phyloP scores from a whole-genome alignment of 768 basidiomycete genomes.

The Leccinum imitatum region DNA sequence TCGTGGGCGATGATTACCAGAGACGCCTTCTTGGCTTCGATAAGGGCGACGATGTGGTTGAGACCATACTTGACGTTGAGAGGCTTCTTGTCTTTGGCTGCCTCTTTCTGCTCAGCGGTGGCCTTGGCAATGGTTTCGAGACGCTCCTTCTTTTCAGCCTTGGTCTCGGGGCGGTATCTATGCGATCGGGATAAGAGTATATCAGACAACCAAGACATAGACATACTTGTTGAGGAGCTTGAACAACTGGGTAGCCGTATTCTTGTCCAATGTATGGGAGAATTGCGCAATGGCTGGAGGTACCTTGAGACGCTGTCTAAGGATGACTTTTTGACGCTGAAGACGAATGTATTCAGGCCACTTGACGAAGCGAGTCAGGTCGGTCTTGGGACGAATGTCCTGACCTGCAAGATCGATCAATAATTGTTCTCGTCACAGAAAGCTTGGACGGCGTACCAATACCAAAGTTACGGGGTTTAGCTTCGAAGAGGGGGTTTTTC shows the following conservation, averaged over 20 bases:
- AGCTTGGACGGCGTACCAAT: slow-evolving; percentile 63
- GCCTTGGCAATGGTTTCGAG: slow-evolving; percentile 75
- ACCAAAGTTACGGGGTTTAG: slow-evolving; percentile 88
- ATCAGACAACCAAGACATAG: not conserved
- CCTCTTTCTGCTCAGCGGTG: slow-evolving; percentile 76
- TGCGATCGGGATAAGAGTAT: not conserved
- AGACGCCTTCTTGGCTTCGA: slow-evolving; percentile 96
- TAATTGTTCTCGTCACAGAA: not conserved
- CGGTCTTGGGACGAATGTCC: slow-evolving; percentile 85
- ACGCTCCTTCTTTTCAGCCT: slow-evolving; percentile 97
- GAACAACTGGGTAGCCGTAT: slow-evolving; percentile 97
- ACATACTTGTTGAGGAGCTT: slow-evolving; percentile 90
- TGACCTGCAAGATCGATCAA: slow-evolving; percentile 58
- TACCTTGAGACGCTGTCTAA: slow-evolving; percentile 96
- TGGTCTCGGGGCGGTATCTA: slow-evolving; percentile 84
- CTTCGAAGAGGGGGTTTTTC: slow-evolving; percentile 97
- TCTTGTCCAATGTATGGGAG: slow-evolving; percentile 97
- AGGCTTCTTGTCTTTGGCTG: slow-evolving; percentile 88
- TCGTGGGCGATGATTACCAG: slow-evolving; percentile 97
- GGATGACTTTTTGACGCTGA: slow-evolving; percentile 97
- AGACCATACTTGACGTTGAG: slow-evolving; percentile 94
- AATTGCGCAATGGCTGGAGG: slow-evolving; percentile 98
- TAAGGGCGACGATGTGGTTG: slow-evolving; percentile 93
- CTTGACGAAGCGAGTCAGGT: slow-evolving; percentile 97
- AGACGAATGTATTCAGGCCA: slow-evolving; percentile 99